These are phyloP conservation scores for Penicillium thymicola DNA, from an alignment of 2,329 filamentous ascomycete species.

Conservation along the genomic window DNA sequence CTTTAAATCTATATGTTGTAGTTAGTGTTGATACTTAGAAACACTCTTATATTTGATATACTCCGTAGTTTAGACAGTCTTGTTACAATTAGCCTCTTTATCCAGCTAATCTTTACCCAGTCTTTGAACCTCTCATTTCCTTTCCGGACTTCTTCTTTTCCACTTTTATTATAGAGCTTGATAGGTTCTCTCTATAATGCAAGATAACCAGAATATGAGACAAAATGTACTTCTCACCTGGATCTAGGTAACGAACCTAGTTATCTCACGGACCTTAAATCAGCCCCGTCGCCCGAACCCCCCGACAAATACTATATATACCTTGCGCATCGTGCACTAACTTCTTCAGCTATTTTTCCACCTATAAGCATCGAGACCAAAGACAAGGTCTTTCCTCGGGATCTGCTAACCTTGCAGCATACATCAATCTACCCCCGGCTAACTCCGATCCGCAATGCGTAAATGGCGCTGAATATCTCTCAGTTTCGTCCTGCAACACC, in stretches of 20 bases:
- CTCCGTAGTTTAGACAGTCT: neutral
- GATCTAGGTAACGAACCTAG: neutral
- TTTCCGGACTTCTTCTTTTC: too few species aligned
- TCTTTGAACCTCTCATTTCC: neutral
- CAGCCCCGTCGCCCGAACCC: neutral
- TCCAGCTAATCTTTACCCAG: neutral
- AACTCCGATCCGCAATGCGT: neutral
- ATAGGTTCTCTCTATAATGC: neutral
- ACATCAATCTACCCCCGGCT: neutral
- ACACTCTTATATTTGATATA: neutral
- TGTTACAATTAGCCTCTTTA: neutral
- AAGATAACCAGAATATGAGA: neutral
- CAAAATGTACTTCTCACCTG: neutral
- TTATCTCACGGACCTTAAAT: neutral
- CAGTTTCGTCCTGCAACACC: neutral
- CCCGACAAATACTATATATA: neutral
- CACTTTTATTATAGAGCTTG: neutral
- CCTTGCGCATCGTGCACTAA: neutral
- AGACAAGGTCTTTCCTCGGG: neutral
- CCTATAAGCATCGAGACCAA: neutral
- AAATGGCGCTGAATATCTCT: neutral
- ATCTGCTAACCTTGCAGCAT: neutral
- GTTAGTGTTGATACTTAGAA: neutral
- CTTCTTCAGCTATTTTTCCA: neutral
- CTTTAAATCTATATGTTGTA: neutral